These are phyloP conservation scores for Umbelopsis sp. DNA, from an alignment of 371 early-diverging fungal genomes.

Conservation along the genomic window DNA sequence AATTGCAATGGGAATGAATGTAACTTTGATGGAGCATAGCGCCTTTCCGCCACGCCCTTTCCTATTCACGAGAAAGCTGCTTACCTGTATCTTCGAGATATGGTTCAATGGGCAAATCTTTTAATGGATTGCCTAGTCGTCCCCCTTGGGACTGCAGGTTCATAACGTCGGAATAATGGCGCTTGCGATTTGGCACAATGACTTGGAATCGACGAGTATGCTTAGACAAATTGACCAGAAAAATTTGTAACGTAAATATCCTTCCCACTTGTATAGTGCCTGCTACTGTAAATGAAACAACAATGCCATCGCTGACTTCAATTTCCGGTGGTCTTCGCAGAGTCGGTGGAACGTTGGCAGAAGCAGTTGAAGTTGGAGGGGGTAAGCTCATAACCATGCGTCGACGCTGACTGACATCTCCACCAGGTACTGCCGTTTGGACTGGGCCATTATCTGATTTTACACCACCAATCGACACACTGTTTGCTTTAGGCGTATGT, in stretches of 20 bases:
- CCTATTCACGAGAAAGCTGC: neutral
- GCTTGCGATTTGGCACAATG: conserved; percentile 66
- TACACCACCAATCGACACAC: conserved; percentile 30
- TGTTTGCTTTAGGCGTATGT: conserved; percentile 25
- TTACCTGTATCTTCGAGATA: conserved; percentile 67
- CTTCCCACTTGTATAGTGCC: conserved; percentile 52
- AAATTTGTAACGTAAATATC: conserved; percentile 72
- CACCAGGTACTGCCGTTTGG: neutral
- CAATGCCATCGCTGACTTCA: conserved; percentile 61
- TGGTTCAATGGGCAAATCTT: conserved; percentile 54
- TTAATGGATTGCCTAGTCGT: conserved; percentile 19
- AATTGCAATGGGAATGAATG: neutral
- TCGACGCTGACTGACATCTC: conserved; percentile 22
- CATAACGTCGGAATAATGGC: conserved; percentile 31
- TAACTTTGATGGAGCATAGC: neutral
- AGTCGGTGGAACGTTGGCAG: conserved; percentile 5
- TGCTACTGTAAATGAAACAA: conserved; percentile 66
- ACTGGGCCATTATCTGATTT: conserved; percentile 46
- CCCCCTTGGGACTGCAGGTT: neutral
- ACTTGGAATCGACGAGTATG: conserved; percentile 67
- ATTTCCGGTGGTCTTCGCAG: conserved; percentile 34
- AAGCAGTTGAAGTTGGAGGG: conserved; percentile 12
- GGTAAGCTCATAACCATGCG: conserved; percentile 23
- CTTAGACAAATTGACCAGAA: conserved; percentile 76
- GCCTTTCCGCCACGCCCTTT: neutral